phyloP scores from a whole-genome alignment of 2,329 filamentous ascomycete genomes.

The Aspergillus neoniger region DNA sequence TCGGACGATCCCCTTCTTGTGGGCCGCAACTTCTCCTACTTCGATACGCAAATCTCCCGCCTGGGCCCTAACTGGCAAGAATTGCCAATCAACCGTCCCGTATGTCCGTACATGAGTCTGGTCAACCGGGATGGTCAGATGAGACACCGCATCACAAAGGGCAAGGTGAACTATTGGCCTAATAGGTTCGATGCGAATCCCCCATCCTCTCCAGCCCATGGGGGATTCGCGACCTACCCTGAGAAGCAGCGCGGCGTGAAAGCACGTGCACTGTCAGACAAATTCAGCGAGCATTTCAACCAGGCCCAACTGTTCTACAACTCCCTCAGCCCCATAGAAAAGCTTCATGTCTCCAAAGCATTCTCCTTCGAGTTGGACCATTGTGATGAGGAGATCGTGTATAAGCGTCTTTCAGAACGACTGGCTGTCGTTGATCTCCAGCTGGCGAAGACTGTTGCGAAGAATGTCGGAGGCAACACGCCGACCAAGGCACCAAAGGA shows the following conservation, averaged over 20 bases:
- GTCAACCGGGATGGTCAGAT: constrained; percentile 74
- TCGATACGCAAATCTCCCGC: constrained; percentile 61
- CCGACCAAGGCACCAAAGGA: constrained; percentile 53
- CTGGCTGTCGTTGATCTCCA: constrained; percentile 70
- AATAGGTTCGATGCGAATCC: constrained; percentile 67
- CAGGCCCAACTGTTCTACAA: constrained; percentile 43
- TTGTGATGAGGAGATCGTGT: constrained; percentile 77
- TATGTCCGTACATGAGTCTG: constrained; percentile 74
- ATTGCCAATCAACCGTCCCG: constrained; percentile 73
- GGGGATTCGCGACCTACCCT: constrained; percentile 69
- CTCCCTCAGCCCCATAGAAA: constrained; percentile 38
- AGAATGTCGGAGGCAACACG: constrained; percentile 69
- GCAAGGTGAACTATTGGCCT: constrained; percentile 77
- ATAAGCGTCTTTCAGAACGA: constrained; percentile 68
- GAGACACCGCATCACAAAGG: constrained; percentile 72
- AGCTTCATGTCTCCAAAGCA: constrained; percentile 38
- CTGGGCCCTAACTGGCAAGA: constrained; percentile 76
- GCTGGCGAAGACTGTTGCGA: constrained; percentile 68
- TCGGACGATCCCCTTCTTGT: constrained; percentile 74
- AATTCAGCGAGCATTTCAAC: constrained; percentile 49
- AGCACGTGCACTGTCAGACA: constrained; percentile 50
- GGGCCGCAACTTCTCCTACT: constrained; percentile 68
- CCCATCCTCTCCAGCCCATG: constrained; percentile 63
- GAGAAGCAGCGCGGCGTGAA: constrained; percentile 70
- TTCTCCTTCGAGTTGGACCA: constrained; percentile 44